A percentile compares a stretch with the other conserved stretches of the same genome.
These are phyloP conservation scores for Carpinus viminea DNA, from an alignment of 306 rosid genomes.

Conservation along the genomic window DNA sequence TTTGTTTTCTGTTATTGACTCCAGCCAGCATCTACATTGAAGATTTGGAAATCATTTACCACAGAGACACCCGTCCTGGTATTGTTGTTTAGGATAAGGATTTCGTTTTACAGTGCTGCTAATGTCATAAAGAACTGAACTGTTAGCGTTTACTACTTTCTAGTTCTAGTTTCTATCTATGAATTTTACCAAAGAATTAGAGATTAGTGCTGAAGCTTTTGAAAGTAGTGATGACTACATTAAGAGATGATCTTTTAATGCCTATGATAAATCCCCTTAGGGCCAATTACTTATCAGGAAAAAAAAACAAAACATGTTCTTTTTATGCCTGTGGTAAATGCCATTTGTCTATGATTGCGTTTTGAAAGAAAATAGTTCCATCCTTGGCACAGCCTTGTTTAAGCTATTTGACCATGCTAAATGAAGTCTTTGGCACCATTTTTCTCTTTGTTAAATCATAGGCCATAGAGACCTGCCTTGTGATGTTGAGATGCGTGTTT, in stretches of 20 bases:
- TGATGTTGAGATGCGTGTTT: neutral
- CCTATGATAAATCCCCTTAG: neutral
- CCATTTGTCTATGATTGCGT: neutral
- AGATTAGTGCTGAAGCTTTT: neutral
- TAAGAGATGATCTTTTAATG: neutral
- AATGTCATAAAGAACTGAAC: neutral
- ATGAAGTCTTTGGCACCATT: neutral
- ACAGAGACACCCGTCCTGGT: constrained; percentile 29
- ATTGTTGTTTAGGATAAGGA: neutral
- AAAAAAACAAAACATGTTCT: neutral
- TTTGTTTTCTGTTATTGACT: constrained; percentile 15
- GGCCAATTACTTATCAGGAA: no score
- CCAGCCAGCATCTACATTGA: constrained; percentile 43
- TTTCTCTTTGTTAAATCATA: neutral
- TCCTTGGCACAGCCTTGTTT: neutral
- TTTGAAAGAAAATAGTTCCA: neutral
- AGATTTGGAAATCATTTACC: constrained; percentile 40
- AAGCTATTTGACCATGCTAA: neutral
- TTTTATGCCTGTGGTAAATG: neutral
- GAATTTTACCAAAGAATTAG: neutral
- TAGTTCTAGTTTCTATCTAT: neutral
- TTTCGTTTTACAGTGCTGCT: neutral
- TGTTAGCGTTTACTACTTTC: neutral
- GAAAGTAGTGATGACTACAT: constrained; percentile 1
- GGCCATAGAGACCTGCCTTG: neutral